Evolutionary conservation across 306 rosid species (phyloP).

Genomic region (Fragaria nilgerrensis): DNA sequence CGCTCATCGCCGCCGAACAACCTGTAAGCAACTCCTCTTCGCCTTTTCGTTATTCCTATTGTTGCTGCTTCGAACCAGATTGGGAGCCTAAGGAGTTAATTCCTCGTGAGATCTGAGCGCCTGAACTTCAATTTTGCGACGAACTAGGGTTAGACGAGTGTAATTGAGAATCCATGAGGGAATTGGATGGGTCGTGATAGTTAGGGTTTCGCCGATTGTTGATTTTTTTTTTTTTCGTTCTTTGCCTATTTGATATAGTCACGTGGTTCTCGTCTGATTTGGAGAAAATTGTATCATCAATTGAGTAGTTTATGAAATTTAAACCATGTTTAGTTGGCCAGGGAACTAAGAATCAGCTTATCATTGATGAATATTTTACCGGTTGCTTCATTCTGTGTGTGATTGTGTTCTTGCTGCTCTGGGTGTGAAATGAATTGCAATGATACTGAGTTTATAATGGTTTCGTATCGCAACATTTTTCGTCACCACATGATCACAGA

Average conservation of each 20-base stretch:
- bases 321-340: background rate
- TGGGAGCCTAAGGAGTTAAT: background rate
- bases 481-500: background rate
- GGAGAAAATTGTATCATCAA: background rate
- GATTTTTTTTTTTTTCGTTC: background rate
- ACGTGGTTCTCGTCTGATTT: background rate
- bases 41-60: background rate
- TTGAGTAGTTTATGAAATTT: background rate
- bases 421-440: background rate
- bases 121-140: background rate
- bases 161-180: no score
- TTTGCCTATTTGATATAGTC: background rate
- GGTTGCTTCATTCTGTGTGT: background rate
- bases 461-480: background rate
- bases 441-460: background rate
- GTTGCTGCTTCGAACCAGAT: background rate
- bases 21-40: constrained; percentile 12
- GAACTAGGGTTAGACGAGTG: constrained; percentile 16
- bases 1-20: background rate
- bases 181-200: background rate
- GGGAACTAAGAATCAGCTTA: background rate
- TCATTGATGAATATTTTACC: background rate
- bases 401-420: background rate
- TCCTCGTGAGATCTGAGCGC: background rate
- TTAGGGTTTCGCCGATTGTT: background rate